Evolutionary conservation across 2,329 filamentous ascomycete genomes (phyloP).

Genomic region (Colletotrichum lini): DNA sequence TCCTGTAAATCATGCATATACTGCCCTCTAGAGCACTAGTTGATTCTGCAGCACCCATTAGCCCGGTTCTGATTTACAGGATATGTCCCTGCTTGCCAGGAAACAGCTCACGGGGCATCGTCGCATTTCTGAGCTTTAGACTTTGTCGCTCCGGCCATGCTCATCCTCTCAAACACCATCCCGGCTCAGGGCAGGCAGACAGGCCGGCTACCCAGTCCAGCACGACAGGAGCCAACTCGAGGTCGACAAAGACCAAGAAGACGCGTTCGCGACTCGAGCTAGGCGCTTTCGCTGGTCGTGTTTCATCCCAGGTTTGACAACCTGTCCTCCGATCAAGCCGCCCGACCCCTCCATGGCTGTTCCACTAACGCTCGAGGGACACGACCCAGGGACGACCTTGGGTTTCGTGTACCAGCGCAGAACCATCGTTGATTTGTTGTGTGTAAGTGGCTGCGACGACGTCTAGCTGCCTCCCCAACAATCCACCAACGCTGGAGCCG

Average conservation of each 20-base stretch:
- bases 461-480: neutral
- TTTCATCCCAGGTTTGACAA: constrained; percentile 43
- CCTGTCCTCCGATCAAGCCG: constrained; percentile 35
- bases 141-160: constrained; percentile 32
- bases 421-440: no score
- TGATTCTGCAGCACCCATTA: constrained; percentile 17
- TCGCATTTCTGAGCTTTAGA: constrained; percentile 33
- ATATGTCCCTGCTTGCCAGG: constrained; percentile 26
- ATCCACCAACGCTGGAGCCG: neutral
- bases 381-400: neutral
- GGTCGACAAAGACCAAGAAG: neutral
- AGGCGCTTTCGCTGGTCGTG: constrained; percentile 26
- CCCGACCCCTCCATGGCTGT: constrained; percentile 8
- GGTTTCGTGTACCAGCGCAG: neutral
- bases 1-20: constrained; percentile 4
- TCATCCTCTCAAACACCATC: constrained; percentile 14
- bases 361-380: constrained; percentile 12
- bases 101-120: constrained; percentile 31
- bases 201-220: neutral
- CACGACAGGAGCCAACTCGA: neutral
- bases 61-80: constrained; percentile 20
- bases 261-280: constrained; percentile 27
- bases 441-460: neutral
- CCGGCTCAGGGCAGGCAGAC: neutral
- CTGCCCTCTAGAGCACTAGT: constrained; percentile 11